Conservation (phyloP, 2,329 filamentous ascomycete species). For the Huntiella decipiens region DNA sequence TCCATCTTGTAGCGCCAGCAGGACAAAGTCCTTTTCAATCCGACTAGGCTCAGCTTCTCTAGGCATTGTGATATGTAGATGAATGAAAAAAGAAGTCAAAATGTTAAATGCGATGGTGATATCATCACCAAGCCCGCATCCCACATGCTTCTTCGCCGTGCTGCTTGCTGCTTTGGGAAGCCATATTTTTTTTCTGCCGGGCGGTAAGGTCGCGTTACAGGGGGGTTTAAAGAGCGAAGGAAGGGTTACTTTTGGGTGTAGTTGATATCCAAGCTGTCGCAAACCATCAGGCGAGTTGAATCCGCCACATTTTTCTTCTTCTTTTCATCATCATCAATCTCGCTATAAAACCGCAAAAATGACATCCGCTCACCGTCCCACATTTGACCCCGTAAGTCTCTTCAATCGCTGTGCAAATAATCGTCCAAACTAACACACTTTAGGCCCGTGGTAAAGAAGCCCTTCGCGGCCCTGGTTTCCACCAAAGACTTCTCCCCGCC, state of each 20-base stretch:
- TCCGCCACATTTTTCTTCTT: background rate
- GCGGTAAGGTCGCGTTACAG: slow-evolving; percentile 25
- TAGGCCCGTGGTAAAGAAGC: slow-evolving; percentile 89
- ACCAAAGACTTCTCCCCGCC: slow-evolving; percentile 84
- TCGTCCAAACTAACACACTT: background rate
- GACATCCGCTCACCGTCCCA: slow-evolving; percentile 64
- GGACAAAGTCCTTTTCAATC: slow-evolving; percentile 73
- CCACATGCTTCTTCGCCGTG: too few relatives aligned
- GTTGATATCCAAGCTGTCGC: too few relatives aligned
- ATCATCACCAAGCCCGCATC: background rate
- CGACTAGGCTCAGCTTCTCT: slow-evolving; percentile 79
- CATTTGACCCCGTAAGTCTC: slow-evolving; percentile 68
- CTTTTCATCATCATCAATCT: background rate
- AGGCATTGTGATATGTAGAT: slow-evolving; percentile 44
- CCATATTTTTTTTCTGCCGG: slow-evolving; percentile 25
- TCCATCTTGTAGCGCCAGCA: slow-evolving; percentile 62
- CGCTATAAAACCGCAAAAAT: slow-evolving; percentile 20
- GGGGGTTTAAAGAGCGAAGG: too few relatives aligned
- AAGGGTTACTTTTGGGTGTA: too few relatives aligned
- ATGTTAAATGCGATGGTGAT: background rate
- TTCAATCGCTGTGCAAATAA: slow-evolving; percentile 10
- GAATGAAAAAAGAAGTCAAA: slow-evolving; percentile 1
- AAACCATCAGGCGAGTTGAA: too few relatives aligned
- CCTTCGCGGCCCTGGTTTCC: slow-evolving; percentile 80
- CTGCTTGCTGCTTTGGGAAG: slow-evolving; percentile 8